Evolutionary conservation across 257 asterid genomes (phyloP), one percentile per base, ranked within the genome.

Genomic region (Jacaranda mimosifolia): DNA sequence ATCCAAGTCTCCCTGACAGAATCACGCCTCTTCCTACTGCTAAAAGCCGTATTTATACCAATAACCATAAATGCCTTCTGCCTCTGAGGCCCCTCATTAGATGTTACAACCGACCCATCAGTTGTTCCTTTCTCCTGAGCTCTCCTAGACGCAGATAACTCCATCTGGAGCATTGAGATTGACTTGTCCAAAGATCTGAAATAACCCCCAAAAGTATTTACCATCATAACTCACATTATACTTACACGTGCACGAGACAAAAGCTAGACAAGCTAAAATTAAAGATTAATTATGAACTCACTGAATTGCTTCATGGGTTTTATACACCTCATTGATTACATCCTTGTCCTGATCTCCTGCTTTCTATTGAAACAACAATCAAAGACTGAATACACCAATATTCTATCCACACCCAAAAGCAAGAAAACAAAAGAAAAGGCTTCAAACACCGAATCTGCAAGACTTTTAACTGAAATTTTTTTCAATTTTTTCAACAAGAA

Each of bases 31-130:
- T 87, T 95, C 77, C 99, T 76, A 83, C 99, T 92, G 74, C 99
- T 95, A 79, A 95, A 95, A 84, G 99, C 99, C 2, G 99, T 93
- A 82, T 95, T 95, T 63, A 95, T 95, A 63, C 99, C 99, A 67
- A 95, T 95, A 14, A 95, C 98, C 87, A 95, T 83, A 79, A 95
- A 95, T 4, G 94, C 97, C 85, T 88, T 95, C 85, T 88, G 89
- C 78, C 86, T 90, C 14, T 80, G 84, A 75, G 91, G 77, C 3
- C 73, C 89, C 43, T 80, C 84, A 32, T 83, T 72, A 17, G 91
- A 70, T 78, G 80, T 51, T 52, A 75, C 79, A 6, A 82, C 68
- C 1, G 89, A 75, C 63, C 53, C 87, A 52, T 78, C 91, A 21
- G 72, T 39, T 78, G 8, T 79, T 59, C 71, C 82, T 35, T 84